Evolutionary conservation across 768 basidiomycete species (phyloP).

Genomic region (Boletus bicolor): DNA sequence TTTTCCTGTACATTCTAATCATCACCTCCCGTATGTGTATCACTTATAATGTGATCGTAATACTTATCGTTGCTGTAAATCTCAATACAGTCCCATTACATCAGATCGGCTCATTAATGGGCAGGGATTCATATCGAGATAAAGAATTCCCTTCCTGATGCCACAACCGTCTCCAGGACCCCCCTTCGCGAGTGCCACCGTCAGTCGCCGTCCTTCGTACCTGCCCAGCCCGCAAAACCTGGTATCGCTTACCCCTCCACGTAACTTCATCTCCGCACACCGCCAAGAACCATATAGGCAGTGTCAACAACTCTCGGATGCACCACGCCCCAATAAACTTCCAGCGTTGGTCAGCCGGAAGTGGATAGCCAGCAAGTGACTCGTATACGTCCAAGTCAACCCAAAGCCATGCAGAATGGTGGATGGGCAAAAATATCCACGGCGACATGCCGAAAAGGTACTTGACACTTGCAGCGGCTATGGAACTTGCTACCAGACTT

Average conservation of each 20-base stretch:
- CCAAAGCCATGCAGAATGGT: conserved; percentile 66
- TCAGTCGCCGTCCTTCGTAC: conserved; percentile 36
- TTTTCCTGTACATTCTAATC: conserved; percentile 38
- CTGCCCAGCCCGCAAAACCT: conserved; percentile 71
- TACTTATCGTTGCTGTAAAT: conserved; percentile 30
- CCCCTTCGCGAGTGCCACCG: conserved; percentile 15
- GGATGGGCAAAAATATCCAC: conserved; percentile 54
- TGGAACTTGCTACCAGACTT: conserved; percentile 63
- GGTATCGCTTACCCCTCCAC: conserved; percentile 85
- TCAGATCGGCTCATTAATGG: conserved; percentile 17
- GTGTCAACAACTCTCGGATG: conserved; percentile 72
- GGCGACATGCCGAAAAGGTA: conserved; percentile 49
- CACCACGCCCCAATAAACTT: conserved; percentile 77
- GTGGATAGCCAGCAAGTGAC: conserved; percentile 66
- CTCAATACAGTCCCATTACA: conserved; percentile 18
- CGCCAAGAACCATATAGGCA: conserved; percentile 86
- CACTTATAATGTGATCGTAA: conserved; percentile 32
- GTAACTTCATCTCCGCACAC: conserved; percentile 77
- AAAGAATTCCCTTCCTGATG: conserved; percentile 8
- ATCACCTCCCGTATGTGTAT: conserved; percentile 30
- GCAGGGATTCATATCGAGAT: conserved; percentile 18
- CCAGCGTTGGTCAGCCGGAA: conserved; percentile 47
- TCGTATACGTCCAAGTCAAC: conserved; percentile 83
- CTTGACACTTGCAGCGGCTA: conserved; percentile 55
- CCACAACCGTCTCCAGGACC: conserved; percentile 29